Evolutionary conservation across 345 rosid genomes (phyloP), one percentile per base, ranked within the genome.

Genomic region (Acer saccharum): DNA sequence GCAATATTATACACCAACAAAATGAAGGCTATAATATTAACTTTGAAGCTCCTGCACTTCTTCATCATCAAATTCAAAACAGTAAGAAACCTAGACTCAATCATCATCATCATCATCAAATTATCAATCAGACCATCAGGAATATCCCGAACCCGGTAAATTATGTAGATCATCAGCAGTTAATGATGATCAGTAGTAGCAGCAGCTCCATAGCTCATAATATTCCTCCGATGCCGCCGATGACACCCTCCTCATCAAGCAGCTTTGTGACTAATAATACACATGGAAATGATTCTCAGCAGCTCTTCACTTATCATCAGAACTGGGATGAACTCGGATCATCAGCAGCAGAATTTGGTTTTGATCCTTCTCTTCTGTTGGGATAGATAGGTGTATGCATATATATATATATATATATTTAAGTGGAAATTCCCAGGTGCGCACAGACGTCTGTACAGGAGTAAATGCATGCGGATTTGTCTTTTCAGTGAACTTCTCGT

Each of bases 11-110:
- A 60, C 64, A 60, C 21, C 61, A 17, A 55, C 61, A 17, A 55
- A 65, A 69, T 10, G 88, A 89, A 77, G 81, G 82, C 23, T 91
- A 89, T 67, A 43, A 43, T 43, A 85, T 89, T 16, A 84, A 67
- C 57, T 92, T 92, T 35, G 84, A 84, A 2, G 74, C 77, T 82
- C 85, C 90, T 25, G 23, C 39, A 35, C 39, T 48, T 18, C 39
- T 72, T 41, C 85, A 78, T 57, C 74, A 70, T 10, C 46, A 14
- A 12, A 14, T 50, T 50, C 17, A 60, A 46, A 46, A 10, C 14
- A 84, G 80, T 5, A 64, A 74, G 78, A 85, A 29, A 50, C 32
- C 70, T 6, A 1, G 7, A 0, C 11, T 21, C 21, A 60, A 60
- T 60, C 64, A 60, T 21, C 21, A 20, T 21, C 25, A 20, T 18